These are phyloP conservation scores for Orbilia quercus DNA, from an alignment of 2,329 filamentous ascomycete genomes.

Conservation along the genomic window DNA sequence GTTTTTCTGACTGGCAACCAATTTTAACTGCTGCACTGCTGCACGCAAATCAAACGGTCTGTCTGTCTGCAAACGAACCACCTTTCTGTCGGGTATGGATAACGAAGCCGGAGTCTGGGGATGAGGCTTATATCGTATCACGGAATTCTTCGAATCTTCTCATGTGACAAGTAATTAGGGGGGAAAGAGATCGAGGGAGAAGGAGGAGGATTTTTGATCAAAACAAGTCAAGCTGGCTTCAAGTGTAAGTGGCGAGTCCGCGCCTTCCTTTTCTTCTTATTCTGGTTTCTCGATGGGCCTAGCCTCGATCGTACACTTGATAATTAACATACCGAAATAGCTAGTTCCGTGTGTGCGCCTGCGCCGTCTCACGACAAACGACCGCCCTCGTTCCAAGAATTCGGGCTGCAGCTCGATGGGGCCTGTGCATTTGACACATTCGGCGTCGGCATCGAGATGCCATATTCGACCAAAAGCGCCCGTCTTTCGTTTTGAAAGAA, in stretches of 20 bases:
- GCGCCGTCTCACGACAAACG: conserved; percentile 31
- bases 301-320: conserved; percentile 44
- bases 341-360: conserved; percentile 32
- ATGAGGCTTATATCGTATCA: not conserved
- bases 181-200: not conserved
- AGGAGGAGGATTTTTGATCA: conserved; percentile 8
- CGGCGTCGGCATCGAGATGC: conserved; percentile 48
- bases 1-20: conserved; percentile 46
- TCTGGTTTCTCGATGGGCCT: conserved; percentile 34
- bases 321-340: conserved; percentile 46
- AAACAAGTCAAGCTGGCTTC: conserved; percentile 50
- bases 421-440: conserved; percentile 28
- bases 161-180: not conserved
- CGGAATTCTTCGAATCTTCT: not conserved
- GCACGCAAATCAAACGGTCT: too few species aligned
- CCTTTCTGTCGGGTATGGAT: too few species aligned
- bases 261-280: conserved; percentile 49
- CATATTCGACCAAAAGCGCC: conserved; percentile 35
- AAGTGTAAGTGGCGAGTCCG: conserved; percentile 18
- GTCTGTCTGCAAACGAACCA: conserved; percentile 26
- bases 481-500: too few species aligned
- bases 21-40: conserved; percentile 13
- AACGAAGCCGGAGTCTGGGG: not conserved
- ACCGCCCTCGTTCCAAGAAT: conserved; percentile 35
- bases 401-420: conserved; percentile 30